phyloP scores from a whole-genome alignment of 2,329 filamentous ascomycete genomes.

The Talaromyces sp. region DNA sequence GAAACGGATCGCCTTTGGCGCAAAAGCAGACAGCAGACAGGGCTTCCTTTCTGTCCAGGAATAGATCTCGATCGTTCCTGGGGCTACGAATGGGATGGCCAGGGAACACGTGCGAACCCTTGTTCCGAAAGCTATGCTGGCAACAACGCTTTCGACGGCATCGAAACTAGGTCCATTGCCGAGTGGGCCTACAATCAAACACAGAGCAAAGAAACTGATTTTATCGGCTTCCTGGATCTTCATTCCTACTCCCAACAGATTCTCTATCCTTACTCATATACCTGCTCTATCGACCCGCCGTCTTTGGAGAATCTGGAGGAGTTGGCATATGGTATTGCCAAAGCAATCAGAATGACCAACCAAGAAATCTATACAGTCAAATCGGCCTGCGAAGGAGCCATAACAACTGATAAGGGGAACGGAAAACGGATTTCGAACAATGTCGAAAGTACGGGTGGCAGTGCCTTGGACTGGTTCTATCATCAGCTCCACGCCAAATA shows the following conservation, averaged over 20 bases:
- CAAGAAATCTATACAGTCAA: slow-evolving; percentile 72
- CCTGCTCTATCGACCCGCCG: slow-evolving; percentile 72
- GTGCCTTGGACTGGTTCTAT: slow-evolving; percentile 92
- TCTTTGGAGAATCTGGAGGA: slow-evolving; percentile 90
- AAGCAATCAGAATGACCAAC: slow-evolving; percentile 77
- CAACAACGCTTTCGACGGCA: slow-evolving; percentile 73
- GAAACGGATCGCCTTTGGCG: slow-evolving; percentile 87
- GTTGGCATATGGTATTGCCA: slow-evolving; percentile 79
- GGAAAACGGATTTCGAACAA: slow-evolving; percentile 43
- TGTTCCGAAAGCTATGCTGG: slow-evolving; percentile 91
- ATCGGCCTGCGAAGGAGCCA: slow-evolving; percentile 81
- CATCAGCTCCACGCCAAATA: slow-evolving; percentile 77
- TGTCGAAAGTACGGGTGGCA: slow-evolving; percentile 75
- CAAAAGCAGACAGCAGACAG: slow-evolving; percentile 81
- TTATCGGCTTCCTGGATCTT: slow-evolving; percentile 83
- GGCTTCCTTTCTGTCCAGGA: slow-evolving; percentile 76
- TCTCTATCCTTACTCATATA: slow-evolving; percentile 85
- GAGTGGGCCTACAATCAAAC: slow-evolving; percentile 81
- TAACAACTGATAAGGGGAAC: slow-evolving; percentile 38
- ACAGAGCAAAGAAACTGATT: slow-evolving; percentile 63
- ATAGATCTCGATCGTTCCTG: slow-evolving; percentile 87
- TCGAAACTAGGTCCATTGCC: slow-evolving; percentile 71
- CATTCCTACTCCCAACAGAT: slow-evolving; percentile 96
- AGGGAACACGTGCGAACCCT: slow-evolving; percentile 65
- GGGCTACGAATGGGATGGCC: slow-evolving; percentile 76